Evolutionary conservation across 345 rosid species (phyloP).

Genomic region (Angophora floribunda): DNA sequence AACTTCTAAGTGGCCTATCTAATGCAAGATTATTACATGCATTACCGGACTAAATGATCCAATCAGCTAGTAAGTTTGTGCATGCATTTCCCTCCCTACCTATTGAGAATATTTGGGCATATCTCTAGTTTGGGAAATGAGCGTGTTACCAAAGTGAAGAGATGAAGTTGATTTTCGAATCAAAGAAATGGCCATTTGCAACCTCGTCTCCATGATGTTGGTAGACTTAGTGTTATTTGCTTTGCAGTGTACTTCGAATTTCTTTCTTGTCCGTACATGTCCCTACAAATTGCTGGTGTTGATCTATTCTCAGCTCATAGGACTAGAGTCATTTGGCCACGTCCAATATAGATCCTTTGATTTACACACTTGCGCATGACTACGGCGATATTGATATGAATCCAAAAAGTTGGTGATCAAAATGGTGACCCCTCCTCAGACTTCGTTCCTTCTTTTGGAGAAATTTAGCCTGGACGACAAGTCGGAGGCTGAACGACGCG

Average conservation of each 20-base stretch:
- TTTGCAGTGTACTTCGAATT: background rate
- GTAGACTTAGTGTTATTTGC: background rate
- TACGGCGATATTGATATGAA: too few relatives aligned
- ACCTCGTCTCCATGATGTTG: background rate
- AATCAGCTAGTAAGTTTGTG: too few relatives aligned
- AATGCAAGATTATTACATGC: too few relatives aligned
- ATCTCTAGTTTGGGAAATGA: background rate
- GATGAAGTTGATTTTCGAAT: background rate
- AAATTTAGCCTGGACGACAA: too few relatives aligned
- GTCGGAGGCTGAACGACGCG: too few relatives aligned
- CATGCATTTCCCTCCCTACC: background rate
- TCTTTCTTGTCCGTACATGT: background rate
- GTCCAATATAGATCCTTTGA: background rate
- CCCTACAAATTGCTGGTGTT: background rate
- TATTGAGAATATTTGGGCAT: background rate
- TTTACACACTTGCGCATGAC: too few relatives aligned
- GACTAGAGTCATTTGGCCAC: background rate
- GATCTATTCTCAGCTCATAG: background rate
- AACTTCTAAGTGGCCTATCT: too few relatives aligned
- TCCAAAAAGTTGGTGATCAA: too few relatives aligned
- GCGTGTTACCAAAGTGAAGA: background rate
- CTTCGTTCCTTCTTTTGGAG: too few relatives aligned
- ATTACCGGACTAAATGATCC: too few relatives aligned
- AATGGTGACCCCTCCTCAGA: too few relatives aligned
- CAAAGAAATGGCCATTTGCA: background rate